Evolutionary conservation across 441 rosid species (phyloP).

Genomic region (Metrosideros polymorpha): DNA sequence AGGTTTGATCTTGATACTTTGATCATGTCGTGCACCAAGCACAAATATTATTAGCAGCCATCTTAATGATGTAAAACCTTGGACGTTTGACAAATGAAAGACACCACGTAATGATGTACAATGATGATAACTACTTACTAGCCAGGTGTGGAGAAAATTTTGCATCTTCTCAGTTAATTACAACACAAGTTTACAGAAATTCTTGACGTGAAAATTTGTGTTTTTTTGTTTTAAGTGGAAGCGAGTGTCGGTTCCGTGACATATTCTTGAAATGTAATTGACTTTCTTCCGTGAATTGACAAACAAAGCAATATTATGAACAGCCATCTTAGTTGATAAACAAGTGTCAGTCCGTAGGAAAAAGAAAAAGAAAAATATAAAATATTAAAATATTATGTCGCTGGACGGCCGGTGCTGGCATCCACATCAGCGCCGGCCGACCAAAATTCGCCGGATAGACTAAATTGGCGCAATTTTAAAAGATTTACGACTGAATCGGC

Average conservation of each 20-base stretch:
- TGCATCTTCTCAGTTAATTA: neutral
- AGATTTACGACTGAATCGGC: too few relatives aligned
- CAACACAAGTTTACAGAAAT: too few relatives aligned
- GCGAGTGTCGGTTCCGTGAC: rapidly evolving
- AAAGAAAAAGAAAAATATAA: too few relatives aligned
- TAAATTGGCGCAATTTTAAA: too few relatives aligned
- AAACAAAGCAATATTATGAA: too few relatives aligned
- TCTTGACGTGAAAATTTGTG: neutral
- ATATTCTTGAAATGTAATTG: neutral
- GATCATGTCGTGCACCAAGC: neutral
- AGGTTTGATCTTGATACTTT: neutral
- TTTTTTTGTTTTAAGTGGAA: neutral
- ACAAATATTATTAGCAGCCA: neutral
- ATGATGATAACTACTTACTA: neutral
- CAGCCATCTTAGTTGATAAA: too few relatives aligned
- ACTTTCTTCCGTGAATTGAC: neutral
- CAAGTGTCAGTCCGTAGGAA: too few relatives aligned
- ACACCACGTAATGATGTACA: neutral
- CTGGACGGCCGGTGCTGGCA: too few relatives aligned
- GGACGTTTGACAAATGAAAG: neutral
- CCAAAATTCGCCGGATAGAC: too few relatives aligned
- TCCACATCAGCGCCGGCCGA: too few relatives aligned
- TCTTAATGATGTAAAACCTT: neutral
- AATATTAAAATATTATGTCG: too few relatives aligned
- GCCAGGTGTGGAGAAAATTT: neutral